These are phyloP conservation scores for Coniochaeta ligniaria DNA, from an alignment of 2,329 filamentous ascomycete genomes.

Conservation along the genomic window DNA sequence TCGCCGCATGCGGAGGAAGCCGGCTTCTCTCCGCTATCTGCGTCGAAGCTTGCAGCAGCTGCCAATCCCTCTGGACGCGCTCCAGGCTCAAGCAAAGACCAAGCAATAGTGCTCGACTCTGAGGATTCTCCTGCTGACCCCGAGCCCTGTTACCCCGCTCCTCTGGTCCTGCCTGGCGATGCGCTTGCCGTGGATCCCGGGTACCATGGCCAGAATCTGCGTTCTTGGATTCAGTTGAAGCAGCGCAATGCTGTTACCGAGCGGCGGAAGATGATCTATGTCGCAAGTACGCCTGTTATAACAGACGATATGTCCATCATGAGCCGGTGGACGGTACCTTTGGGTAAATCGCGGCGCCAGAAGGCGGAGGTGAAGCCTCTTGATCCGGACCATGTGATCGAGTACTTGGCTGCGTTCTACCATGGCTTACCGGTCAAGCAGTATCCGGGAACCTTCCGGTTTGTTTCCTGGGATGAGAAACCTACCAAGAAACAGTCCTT, in stretches of 20 bases:
- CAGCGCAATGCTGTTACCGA: conserved; percentile 41
- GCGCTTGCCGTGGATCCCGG: conserved; percentile 47
- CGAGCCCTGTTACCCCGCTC: background rate
- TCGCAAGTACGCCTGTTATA: conserved; percentile 38
- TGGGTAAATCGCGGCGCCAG: conserved; percentile 14
- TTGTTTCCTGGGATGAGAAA: conserved; percentile 37
- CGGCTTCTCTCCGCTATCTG: background rate
- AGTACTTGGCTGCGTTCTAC: conserved; percentile 40
- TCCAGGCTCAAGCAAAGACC: background rate
- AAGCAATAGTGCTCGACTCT: background rate
- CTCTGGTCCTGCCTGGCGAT: conserved; percentile 51
- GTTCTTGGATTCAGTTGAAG: conserved; percentile 38
- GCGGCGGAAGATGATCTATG: conserved; percentile 42
- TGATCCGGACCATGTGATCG: conserved; percentile 19
- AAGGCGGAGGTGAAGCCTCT: conserved; percentile 13
- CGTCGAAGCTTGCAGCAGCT: background rate
- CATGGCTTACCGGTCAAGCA: conserved; percentile 42
- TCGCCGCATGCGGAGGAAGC: background rate
- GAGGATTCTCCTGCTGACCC: background rate
- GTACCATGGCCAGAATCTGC: conserved; percentile 42
- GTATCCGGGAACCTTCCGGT: conserved; percentile 31
- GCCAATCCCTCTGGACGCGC: background rate
- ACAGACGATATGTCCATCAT: conserved; percentile 27
- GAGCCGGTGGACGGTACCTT: conserved; percentile 28
- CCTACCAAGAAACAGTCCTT: conserved; percentile 15